These are phyloP conservation scores for Rhododendron simsii DNA, from an alignment of 148 eudicot genomes.

Conservation along the genomic window DNA sequence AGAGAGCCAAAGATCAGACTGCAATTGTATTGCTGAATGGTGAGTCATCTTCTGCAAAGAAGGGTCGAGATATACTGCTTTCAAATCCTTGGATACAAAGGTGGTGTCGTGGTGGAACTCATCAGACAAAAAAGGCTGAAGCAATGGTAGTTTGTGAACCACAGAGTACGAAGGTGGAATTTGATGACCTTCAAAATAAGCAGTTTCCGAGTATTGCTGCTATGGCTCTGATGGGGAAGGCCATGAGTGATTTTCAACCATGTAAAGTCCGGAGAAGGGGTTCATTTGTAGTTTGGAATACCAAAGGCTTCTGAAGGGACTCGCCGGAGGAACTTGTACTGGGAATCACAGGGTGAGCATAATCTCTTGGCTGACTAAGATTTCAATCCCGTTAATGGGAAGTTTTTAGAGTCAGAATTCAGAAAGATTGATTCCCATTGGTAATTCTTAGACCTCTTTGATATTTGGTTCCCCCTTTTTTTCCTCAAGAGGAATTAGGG, in stretches of 20 bases:
- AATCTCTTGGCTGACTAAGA: not conserved
- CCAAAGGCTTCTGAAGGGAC: constrained; percentile 30
- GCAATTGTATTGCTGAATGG: constrained; percentile 9
- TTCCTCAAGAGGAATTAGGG: not conserved
- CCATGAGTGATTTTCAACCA: constrained; percentile 52
- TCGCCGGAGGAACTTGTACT: not conserved
- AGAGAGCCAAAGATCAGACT: constrained; percentile 14
- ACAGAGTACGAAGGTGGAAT: constrained; percentile 33
- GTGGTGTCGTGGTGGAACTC: constrained; percentile 41
- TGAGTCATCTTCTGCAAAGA: constrained; percentile 18
- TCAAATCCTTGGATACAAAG: constrained; percentile 76
- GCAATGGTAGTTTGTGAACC: constrained; percentile 59
- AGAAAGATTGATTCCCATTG: not conserved
- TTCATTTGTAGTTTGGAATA: constrained; percentile 69
- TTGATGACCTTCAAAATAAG: constrained; percentile 51
- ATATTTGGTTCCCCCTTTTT: not conserved
- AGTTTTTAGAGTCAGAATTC: not conserved
- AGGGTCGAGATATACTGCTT: constrained; percentile 23
- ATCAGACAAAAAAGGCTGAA: constrained; percentile 34
- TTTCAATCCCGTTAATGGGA: not conserved
- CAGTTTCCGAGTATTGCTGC: constrained; percentile 85
- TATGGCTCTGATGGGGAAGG: constrained; percentile 79
- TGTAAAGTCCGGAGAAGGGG: constrained; percentile 61
- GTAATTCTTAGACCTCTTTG: not conserved
- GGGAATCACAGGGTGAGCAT: not conserved